phyloP scores from a whole-genome alignment of 2,329 filamentous ascomycete species.

The Elsinoe perseae region DNA sequence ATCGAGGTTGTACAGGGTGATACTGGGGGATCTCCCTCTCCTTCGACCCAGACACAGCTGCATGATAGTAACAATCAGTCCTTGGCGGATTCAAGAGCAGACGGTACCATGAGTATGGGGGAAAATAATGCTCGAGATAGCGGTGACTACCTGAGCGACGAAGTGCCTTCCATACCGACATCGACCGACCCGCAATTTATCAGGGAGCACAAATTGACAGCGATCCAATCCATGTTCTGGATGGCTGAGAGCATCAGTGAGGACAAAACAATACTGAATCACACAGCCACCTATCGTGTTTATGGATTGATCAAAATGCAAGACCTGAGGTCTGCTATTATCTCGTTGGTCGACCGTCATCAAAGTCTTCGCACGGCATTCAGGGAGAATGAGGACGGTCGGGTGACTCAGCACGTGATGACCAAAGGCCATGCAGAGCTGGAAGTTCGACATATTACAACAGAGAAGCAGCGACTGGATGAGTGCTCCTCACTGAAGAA shows the following conservation, averaged over 20 bases:
- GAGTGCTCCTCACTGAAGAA: neutral
- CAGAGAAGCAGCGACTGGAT: neutral
- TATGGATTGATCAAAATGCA: neutral
- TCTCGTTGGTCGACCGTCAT: conserved; percentile 6
- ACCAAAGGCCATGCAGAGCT: neutral
- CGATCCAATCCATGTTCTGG: conserved; percentile 21
- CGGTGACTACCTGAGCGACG: neutral
- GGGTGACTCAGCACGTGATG: neutral
- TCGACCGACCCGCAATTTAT: neutral
- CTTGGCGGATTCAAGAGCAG: neutral
- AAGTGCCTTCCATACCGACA: neutral
- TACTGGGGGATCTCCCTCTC: neutral
- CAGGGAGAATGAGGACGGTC: neutral
- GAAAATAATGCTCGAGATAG: neutral
- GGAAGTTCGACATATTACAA: neutral
- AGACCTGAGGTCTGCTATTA: conserved; percentile 6
- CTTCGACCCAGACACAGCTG: neutral
- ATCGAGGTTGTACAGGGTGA: neutral
- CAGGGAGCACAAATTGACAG: neutral
- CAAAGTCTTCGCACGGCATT: conserved; percentile 16
- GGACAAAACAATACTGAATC: conserved; percentile 19
- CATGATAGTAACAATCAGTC: neutral
- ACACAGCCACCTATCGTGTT: neutral
- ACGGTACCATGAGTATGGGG: neutral
- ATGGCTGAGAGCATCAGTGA: conserved; percentile 14